phyloP scores from a whole-genome alignment of 352 stramenopile genomes.

The Stramenopiles sp. region DNA sequence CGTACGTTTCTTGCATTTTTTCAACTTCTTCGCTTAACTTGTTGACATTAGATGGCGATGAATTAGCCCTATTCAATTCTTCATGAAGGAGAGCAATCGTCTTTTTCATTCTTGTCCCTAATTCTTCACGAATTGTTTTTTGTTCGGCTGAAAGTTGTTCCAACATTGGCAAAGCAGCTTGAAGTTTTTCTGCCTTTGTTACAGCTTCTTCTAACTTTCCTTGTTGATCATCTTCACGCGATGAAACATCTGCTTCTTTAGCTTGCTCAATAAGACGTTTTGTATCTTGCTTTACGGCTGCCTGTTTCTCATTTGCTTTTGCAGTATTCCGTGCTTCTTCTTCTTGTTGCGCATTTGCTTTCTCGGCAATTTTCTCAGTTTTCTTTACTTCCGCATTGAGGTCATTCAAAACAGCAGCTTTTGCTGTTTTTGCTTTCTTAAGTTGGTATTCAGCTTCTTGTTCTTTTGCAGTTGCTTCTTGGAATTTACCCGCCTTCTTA shows the following conservation, averaged over 20 bases:
- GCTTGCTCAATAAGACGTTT: background rate
- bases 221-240: background rate
- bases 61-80: background rate
- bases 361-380: background rate
- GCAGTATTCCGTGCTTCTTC: background rate
- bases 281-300: background rate
- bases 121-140: background rate
- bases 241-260: background rate
- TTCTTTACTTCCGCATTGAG: background rate
- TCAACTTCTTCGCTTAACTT: background rate
- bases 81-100: background rate
- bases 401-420: too few species aligned
- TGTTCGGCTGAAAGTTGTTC: background rate
- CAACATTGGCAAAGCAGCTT: background rate
- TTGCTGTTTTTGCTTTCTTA: too few species aligned
- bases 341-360: background rate
- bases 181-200: background rate
- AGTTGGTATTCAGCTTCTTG: too few species aligned
- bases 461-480: too few species aligned
- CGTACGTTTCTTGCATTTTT: background rate
- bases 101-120: too few species aligned
- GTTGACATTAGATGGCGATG: background rate
- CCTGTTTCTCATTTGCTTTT: background rate
- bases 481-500: too few species aligned
- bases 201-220: background rate